Percentiles rank a stretch among this genome's conserved stretches.
Evolutionary conservation across 495 filamentous ascomycete species (phyloP).

Genomic region (Talaromyces ruber): DNA sequence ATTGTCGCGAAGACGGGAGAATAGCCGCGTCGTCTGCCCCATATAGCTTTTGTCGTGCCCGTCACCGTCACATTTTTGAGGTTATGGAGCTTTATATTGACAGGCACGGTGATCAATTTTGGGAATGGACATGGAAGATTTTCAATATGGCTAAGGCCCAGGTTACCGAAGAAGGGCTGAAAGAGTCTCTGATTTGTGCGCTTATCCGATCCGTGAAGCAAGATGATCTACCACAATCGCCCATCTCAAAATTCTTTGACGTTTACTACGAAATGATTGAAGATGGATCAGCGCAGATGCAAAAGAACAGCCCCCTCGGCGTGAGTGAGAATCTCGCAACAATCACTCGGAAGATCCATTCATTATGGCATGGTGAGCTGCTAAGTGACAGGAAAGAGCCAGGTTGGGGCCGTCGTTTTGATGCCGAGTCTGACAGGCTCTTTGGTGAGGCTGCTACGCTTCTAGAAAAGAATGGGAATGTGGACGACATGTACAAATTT

Average conservation of each 20-base stretch:
- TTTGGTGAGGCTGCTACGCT: background rate
- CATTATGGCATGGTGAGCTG: background rate
- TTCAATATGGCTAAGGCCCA: background rate
- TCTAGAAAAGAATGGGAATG: background rate
- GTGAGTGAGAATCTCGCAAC: background rate
- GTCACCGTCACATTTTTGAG: conserved; percentile 4
- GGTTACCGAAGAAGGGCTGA: conserved; percentile 1
- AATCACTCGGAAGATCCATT: background rate
- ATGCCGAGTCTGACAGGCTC: background rate
- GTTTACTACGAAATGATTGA: conserved; percentile 1
- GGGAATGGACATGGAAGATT: conserved; percentile 1
- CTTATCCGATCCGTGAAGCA: background rate
- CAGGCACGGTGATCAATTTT: background rate
- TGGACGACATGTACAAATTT: conserved; percentile 1
- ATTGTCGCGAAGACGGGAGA: background rate
- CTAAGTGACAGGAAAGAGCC: background rate
- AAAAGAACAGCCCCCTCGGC: background rate
- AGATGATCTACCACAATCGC: background rate
- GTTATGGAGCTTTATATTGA: background rate
- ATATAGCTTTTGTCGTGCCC: background rate
- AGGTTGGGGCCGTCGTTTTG: background rate
- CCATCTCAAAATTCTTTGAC: background rate
- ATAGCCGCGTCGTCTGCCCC: background rate
- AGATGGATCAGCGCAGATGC: background rate
- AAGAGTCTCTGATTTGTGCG: background rate